Percentiles rank a stretch among this genome's conserved stretches.
Conservation (phyloP, 345 rosid species). For the Leavenworthia alabamica region DNA sequence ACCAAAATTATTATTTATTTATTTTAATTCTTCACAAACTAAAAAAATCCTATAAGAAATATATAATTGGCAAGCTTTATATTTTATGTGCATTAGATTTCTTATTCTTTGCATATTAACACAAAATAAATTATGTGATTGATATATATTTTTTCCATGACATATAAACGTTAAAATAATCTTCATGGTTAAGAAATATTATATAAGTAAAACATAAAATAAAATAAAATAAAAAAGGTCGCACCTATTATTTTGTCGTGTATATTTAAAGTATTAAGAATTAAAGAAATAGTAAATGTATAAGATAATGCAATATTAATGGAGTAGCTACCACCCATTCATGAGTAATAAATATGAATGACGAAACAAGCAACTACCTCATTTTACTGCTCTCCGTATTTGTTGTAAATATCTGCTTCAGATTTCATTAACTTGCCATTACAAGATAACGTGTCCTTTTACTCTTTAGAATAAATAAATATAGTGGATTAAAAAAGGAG, state of each 20-base stretch:
- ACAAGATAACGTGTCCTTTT: constrained; percentile 6
- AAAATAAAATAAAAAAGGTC: neutral
- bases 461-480: neutral
- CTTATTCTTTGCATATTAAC: neutral
- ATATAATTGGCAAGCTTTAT: neutral
- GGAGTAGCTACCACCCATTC: constrained; percentile 26
- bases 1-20: too few species aligned
- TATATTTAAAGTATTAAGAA: constrained; percentile 16
- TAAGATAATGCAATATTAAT: constrained; percentile 21
- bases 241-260: constrained; percentile 17
- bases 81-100: neutral
- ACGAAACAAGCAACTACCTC: constrained; percentile 23
- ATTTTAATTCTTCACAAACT: neutral
- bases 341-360: constrained; percentile 23
- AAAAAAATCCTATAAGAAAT: neutral
- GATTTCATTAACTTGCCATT: constrained; percentile 8
- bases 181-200: neutral
- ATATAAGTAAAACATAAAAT: neutral
- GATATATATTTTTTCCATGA: neutral
- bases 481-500: neutral
- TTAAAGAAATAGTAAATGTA: constrained; percentile 10
- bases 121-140: neutral
- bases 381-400: constrained; percentile 3
- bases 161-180: neutral
- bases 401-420: neutral